Percentiles rank a stretch among this genome's conserved stretches.
Evolutionary conservation across 139 green algal genomes (phyloP).

Genomic region (Haematococcus sp.): DNA sequence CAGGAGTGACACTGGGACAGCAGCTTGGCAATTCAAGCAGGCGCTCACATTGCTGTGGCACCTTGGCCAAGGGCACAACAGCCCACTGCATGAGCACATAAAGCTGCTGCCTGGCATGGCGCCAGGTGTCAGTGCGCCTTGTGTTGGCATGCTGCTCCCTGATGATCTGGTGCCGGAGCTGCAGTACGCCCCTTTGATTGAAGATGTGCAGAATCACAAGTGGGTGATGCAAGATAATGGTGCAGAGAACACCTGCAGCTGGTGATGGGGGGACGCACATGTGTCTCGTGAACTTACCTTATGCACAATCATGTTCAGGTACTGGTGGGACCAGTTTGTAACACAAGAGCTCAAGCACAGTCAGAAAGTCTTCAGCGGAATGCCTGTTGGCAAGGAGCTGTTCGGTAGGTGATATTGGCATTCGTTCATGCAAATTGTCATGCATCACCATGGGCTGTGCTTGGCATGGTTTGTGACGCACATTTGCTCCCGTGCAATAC

Average conservation of each 20-base stretch:
- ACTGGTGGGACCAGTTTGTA: conserved; percentile 21
- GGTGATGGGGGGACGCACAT: too few relatives aligned
- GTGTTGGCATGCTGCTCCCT: conserved; percentile 40
- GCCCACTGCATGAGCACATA: conserved; percentile 32
- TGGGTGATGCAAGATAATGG: neutral
- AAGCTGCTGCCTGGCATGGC: conserved; percentile 33
- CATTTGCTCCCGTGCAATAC: too few relatives aligned
- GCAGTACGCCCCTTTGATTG: conserved; percentile 23
- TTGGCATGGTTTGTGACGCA: too few relatives aligned
- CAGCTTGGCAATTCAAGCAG: conserved; percentile 26
- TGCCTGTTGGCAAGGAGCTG: conserved; percentile 11
- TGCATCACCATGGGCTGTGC: too few relatives aligned
- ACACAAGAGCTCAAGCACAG: conserved; percentile 13
- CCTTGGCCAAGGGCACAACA: conserved; percentile 12
- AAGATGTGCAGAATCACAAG: conserved; percentile 35
- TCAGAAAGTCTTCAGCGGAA: conserved; percentile 24
- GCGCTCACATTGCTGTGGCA: conserved; percentile 38
- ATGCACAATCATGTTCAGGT: too few relatives aligned
- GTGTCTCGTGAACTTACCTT: too few relatives aligned
- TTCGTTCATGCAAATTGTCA: too few relatives aligned
- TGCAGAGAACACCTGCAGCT: neutral
- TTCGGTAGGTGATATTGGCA: conserved; percentile 28
- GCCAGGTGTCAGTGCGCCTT: conserved; percentile 22
- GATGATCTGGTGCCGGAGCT: conserved; percentile 24
- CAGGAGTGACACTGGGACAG: neutral